Evolutionary conservation across 2,329 filamentous ascomycete species (phyloP).

Genomic region (Bipolaris sorokiniana): DNA sequence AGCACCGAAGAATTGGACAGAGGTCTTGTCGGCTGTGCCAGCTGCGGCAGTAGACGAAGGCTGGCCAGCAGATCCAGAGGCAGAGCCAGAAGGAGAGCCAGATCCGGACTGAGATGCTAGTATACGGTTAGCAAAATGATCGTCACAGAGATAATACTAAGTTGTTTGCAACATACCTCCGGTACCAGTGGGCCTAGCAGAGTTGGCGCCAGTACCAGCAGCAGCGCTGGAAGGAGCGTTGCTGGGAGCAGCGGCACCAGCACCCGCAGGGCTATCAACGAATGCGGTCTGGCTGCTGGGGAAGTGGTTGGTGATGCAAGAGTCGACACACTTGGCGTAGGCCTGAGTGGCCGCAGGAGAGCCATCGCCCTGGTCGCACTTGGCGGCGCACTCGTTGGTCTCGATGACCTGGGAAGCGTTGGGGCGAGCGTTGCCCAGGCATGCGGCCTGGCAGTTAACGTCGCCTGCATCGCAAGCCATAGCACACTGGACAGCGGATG

Average conservation of each 20-base stretch:
- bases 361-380: conserved; percentile 61
- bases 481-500: conserved; percentile 44
- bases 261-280: conserved; percentile 28
- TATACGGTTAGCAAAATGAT: conserved; percentile 11
- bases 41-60: conserved; percentile 40
- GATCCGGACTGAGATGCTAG: background rate
- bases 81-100: conserved; percentile 1
- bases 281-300: conserved; percentile 48
- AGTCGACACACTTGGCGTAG: conserved; percentile 57
- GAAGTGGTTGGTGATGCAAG: conserved; percentile 59
- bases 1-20: conserved; percentile 41
- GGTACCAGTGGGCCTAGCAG: background rate
- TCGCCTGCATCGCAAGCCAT: conserved; percentile 51
- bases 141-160: background rate
- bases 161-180: conserved; percentile 6
- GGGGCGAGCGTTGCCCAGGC: conserved; percentile 60
- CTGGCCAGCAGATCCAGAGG: conserved; percentile 27
- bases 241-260: conserved; percentile 28
- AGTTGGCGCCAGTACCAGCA: conserved; percentile 31
- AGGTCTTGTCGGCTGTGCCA: conserved; percentile 41
- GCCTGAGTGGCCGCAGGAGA: conserved; percentile 52
- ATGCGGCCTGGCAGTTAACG: conserved; percentile 59
- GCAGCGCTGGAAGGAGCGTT: conserved; percentile 25
- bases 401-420: conserved; percentile 57
- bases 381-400: conserved; percentile 59